Evolutionary conservation across 768 basidiomycete genomes (phyloP), one percentile per base, ranked within the genome.

Genomic region (Filobasidium wieringae): DNA sequence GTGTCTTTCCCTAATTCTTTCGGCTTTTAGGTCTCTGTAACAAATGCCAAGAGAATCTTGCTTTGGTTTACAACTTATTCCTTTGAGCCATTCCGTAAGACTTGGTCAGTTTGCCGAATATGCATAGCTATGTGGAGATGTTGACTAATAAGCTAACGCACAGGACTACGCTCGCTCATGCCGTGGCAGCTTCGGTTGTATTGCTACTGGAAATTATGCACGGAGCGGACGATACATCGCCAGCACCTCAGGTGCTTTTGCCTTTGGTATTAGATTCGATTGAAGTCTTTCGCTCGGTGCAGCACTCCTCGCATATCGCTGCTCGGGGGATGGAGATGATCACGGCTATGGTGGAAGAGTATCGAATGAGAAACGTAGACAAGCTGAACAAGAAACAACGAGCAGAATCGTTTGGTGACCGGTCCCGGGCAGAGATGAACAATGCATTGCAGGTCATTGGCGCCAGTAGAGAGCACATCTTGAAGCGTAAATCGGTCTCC

Each of bases 21-120:
- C 29, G 36, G 27, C 15, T 29, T 12, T 6, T 36, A 59, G 57
- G 27, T 36, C 7, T 59, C 51, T 36, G 36, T 59, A 24, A 19
- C 39, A 32, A 36, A 59, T 30, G 57, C 57, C 15, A 34, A 40
- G 15, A 37, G 50, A 12, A 53, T 59, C 12, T 24, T 52, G n/a
- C 30, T 31, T 31, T 53, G 37, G 22, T 59, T 59, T 33, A 33
- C 29, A 14, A 24, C 24, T 19, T 59, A 36, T 41, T 3, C 33
- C n/a, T 32, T 59, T 6, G 57, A 52, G 19, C 34, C 57, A 3
- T 59, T 59, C 27, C 57, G 57, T 27, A 47, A 47, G 24, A 47
- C 43, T 22, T 47, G 43, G 43, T 47, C 14, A 47, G 43, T 11
- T 3, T 2, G 43, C 19, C 15, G 24, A 14, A 14, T 19, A 19